Percentiles rank a stretch among this genome's conserved stretches.
Evolutionary conservation across 2,329 filamentous ascomycete species (phyloP).

Genomic region (Canariomyces notabilis): DNA sequence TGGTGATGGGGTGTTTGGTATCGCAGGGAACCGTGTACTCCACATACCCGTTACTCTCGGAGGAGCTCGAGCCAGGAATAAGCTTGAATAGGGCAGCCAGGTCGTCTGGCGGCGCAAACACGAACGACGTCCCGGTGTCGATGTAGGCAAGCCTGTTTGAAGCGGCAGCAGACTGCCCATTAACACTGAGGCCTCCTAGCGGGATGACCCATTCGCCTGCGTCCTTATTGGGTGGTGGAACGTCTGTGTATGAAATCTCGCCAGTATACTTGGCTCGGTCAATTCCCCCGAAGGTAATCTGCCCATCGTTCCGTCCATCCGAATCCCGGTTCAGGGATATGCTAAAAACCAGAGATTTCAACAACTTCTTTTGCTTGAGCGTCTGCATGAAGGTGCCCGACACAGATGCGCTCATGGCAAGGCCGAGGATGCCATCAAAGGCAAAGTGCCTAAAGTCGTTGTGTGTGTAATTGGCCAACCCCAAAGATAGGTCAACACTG

Average conservation of each 20-base stretch:
- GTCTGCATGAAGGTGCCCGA: conserved; percentile 64
- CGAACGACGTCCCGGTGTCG: conserved; percentile 78
- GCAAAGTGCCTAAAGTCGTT: conserved; percentile 71
- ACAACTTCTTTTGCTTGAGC: conserved; percentile 49
- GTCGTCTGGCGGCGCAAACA: conserved; percentile 64
- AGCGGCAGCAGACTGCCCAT: conserved; percentile 53
- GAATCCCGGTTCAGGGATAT: conserved; percentile 63
- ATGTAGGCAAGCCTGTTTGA: conserved; percentile 59
- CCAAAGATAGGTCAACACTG: conserved; percentile 61
- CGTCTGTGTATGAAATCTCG: conserved; percentile 60
- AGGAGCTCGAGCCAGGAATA: conserved; percentile 55
- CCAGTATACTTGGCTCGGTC: conserved; percentile 65
- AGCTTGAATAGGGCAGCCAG: conserved; percentile 62
- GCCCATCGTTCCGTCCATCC: conserved; percentile 65
- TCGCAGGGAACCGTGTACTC: conserved; percentile 71
- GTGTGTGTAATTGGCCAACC: conserved; percentile 66
- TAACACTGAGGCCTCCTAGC: conserved; percentile 59
- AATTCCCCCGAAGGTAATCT: conserved; percentile 69
- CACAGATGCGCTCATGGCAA: conserved; percentile 58
- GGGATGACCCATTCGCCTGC: conserved; percentile 67
- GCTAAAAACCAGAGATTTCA: conserved; percentile 63
- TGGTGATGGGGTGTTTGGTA: conserved; percentile 53
- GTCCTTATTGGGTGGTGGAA: conserved; percentile 37
- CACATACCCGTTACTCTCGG: conserved; percentile 44
- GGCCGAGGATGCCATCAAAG: conserved; percentile 81